Percentiles rank a stretch among this genome's conserved stretches.
Conservation (phyloP, 2,329 filamentous ascomycete species). For the Magnaporthiopsis rhizophila region DNA sequence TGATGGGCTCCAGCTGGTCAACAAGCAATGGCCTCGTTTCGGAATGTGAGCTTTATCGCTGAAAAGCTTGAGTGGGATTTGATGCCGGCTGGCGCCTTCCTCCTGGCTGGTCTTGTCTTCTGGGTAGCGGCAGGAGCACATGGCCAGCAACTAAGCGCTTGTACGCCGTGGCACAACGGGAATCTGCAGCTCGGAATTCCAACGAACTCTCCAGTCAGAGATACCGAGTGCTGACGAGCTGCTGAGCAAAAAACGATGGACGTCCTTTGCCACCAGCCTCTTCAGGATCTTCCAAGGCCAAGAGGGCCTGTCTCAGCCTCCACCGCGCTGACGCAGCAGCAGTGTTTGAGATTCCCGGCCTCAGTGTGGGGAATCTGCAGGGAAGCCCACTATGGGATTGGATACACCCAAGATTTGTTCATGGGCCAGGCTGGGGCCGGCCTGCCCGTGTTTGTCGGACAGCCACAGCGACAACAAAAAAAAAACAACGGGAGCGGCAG, state of each 20-base stretch:
- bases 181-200: neutral
- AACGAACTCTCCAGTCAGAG: neutral
- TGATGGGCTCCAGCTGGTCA: too few species aligned
- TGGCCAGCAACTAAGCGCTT: neutral
- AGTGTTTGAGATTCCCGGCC: slow-evolving; percentile 5
- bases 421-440: neutral
- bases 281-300: neutral
- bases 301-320: neutral
- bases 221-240: neutral
- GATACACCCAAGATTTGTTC: neutral
- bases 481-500: too few species aligned
- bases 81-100: too few species aligned
- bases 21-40: neutral
- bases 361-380: neutral
- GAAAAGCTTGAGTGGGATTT: too few species aligned
- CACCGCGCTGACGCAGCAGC: slow-evolving; percentile 9
- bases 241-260: neutral
- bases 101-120: too few species aligned
- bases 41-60: too few species aligned
- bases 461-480: neutral
- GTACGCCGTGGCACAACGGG: neutral
- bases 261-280: neutral
- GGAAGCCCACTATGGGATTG: neutral
- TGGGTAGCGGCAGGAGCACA: neutral
- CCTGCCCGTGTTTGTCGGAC: neutral